Evolutionary conservation across 2,329 filamentous ascomycete species (phyloP), one percentile per base, ranked within the genome.

Genomic region (Dothideomycetidae sp.): DNA sequence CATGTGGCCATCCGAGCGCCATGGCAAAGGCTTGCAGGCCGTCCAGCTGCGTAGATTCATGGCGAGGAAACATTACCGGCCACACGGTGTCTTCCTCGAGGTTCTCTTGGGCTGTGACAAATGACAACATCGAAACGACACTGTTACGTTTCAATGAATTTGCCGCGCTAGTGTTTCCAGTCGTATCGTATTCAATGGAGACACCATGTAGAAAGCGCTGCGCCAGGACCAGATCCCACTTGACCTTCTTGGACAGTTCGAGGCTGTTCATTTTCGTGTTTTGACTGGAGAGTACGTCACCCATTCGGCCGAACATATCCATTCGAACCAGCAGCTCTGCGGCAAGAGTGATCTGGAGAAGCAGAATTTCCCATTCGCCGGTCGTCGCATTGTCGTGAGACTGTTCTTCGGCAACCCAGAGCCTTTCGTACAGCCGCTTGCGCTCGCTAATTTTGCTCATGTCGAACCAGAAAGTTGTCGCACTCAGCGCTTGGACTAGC

Each of bases 181-280:
- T 4, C 44, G 50, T 10, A 45, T 43, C 44, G 52, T 55, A 38
- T 53, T 52, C 42, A 11, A 68, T 57, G 12, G 56, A 49, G n/a
- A 72, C 53, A 34, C 64, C 70, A 30, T 70, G 63, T 19, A 71
- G 51, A 35, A 72, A 71, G 2, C 65, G 58, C 14, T 66, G 60
- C 5, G 65, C 66, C 12, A 68, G 56, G 2, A 73, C 57, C 15
- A 74, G 51, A 50, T 72, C 68, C 70, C 70, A 73, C 36, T 70
- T 62, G 3, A 67, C 56, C 46, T 73, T 72, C 4, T 57, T 54
- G n/a, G 60, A 64, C 30, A 66, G 48, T 14, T 56, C 56, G 32
- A 63, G 58, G n/a, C 16, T 12, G 11, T 30, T 16, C n/a, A 19
- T 14, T 12, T 21, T 10, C 5, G 4, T 5, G 36, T 70, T 66